Percentiles rank a stretch among this genome's conserved stretches.
Conservation (phyloP, 805 yeast species). For the Cyberlindnera nakhonratchasimensis region DNA sequence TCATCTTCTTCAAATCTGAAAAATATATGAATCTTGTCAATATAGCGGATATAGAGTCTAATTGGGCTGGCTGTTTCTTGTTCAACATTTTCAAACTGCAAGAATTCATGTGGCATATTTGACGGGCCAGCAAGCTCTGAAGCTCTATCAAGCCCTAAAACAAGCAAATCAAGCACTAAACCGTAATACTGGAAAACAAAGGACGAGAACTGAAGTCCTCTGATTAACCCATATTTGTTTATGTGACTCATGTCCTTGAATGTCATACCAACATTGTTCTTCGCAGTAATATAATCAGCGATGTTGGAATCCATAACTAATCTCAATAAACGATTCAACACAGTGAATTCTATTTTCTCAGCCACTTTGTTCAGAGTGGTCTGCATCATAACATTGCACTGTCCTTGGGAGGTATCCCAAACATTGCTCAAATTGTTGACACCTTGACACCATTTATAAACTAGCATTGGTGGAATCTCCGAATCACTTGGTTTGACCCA, state of each 20-base stretch:
- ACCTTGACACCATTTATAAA: conserved; percentile 93
- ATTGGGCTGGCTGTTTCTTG: conserved; percentile 73
- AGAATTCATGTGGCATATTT: conserved; percentile 67
- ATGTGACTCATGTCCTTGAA: conserved; percentile 95
- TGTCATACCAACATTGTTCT: conserved; percentile 75
- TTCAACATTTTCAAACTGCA: conserved; percentile 59
- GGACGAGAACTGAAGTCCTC: conserved; percentile 89
- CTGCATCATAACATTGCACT: conserved; percentile 81
- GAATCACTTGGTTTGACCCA: conserved; percentile 96
- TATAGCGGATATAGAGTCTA: conserved; percentile 73
- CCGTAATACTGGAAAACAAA: conserved; percentile 92
- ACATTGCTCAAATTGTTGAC: conserved; percentile 72
- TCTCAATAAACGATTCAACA: conserved; percentile 75
- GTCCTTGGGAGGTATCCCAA: conserved; percentile 77
- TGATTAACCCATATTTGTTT: conserved; percentile 80
- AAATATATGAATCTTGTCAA: conserved; percentile 77
- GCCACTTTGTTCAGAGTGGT: conserved; percentile 65
- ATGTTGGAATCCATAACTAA: conserved; percentile 83
- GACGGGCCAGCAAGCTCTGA: conserved; percentile 80
- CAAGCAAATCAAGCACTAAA: conserved; percentile 70
- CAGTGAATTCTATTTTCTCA: conserved; percentile 85
- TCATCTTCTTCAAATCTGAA: conserved; percentile 75
- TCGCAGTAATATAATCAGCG: conserved; percentile 92
- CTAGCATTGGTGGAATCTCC: conserved; percentile 88
- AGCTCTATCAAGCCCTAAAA: conserved; percentile 86